Evolutionary conservation across 129 eudicot genomes (phyloP).

Genomic region (Glebionis coronaria): DNA sequence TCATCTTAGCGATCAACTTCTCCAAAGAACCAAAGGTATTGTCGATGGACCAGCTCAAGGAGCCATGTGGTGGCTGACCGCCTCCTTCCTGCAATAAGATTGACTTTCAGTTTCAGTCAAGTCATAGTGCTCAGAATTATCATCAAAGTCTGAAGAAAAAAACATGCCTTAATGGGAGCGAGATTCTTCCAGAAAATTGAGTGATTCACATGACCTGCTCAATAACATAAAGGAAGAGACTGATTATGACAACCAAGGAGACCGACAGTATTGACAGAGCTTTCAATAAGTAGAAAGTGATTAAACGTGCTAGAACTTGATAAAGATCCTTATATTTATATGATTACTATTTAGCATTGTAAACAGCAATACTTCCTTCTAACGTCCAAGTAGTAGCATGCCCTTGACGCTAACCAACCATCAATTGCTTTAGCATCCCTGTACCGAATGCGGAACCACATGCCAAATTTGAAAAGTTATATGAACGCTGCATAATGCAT

Average conservation of each 20-base stretch:
- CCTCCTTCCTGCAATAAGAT: conserved; percentile 74
- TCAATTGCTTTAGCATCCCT: too few relatives aligned
- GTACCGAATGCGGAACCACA: too few relatives aligned
- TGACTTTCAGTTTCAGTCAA: background rate
- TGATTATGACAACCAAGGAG: background rate
- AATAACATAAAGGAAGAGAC: conserved; percentile 9
- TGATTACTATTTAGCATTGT: too few relatives aligned
- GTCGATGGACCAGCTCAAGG: conserved; percentile 76
- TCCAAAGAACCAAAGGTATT: conserved; percentile 72
- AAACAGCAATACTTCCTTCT: too few relatives aligned
- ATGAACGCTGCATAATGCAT: too few relatives aligned
- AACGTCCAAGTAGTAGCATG: too few relatives aligned
- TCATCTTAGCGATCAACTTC: conserved; percentile 74
- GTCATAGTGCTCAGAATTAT: background rate
- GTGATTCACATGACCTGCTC: conserved; percentile 91
- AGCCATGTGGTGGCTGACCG: conserved; percentile 81
- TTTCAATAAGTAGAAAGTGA: background rate
- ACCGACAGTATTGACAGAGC: background rate
- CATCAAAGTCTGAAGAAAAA: background rate
- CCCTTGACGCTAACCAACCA: too few relatives aligned
- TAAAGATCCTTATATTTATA: too few relatives aligned
- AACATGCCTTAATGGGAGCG: conserved; percentile 58
- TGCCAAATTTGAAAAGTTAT: too few relatives aligned
- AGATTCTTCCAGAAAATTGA: conserved; percentile 99
- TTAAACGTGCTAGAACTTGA: background rate